Evolutionary conservation across 495 filamentous ascomycete species (phyloP).

Genomic region (Filosporella fistucella): DNA sequence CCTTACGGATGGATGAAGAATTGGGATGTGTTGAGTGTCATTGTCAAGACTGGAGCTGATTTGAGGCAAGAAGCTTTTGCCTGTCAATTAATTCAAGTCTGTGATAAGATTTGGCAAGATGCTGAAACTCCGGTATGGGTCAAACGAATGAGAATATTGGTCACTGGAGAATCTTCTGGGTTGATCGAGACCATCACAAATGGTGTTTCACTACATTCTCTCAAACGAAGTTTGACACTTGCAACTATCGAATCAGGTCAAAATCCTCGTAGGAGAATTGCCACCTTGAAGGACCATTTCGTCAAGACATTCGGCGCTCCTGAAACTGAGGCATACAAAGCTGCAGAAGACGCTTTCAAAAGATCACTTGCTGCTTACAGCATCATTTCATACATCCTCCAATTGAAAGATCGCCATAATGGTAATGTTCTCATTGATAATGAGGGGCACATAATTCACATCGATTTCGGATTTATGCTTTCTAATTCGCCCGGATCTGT

Average conservation of each 20-base stretch:
- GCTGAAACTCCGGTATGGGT: constrained; percentile 72
- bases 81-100: constrained; percentile 70
- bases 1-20: constrained; percentile 77
- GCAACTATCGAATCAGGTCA: constrained; percentile 58
- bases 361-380: constrained; percentile 70
- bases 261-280: constrained; percentile 63
- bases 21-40: constrained; percentile 75
- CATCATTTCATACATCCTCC: constrained; percentile 69
- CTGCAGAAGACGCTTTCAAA: constrained; percentile 65
- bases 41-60: constrained; percentile 75
- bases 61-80: constrained; percentile 75
- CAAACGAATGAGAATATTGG: constrained; percentile 73
- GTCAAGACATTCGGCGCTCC: constrained; percentile 65
- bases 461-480: constrained; percentile 81
- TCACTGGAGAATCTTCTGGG: constrained; percentile 72
- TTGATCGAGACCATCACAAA: constrained; percentile 79
- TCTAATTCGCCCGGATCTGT: constrained; percentile 73
- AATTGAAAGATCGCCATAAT: constrained; percentile 78
- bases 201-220: constrained; percentile 69
- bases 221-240: constrained; percentile 70
- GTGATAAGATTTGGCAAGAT: constrained; percentile 70
- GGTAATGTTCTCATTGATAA: constrained; percentile 77
- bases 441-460: constrained; percentile 75
- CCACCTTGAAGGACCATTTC: constrained; percentile 72
- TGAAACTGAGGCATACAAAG: constrained; percentile 55